Conservation (phyloP, 2,329 filamentous ascomycete species). For the Clarireedia homoeocarpa region DNA sequence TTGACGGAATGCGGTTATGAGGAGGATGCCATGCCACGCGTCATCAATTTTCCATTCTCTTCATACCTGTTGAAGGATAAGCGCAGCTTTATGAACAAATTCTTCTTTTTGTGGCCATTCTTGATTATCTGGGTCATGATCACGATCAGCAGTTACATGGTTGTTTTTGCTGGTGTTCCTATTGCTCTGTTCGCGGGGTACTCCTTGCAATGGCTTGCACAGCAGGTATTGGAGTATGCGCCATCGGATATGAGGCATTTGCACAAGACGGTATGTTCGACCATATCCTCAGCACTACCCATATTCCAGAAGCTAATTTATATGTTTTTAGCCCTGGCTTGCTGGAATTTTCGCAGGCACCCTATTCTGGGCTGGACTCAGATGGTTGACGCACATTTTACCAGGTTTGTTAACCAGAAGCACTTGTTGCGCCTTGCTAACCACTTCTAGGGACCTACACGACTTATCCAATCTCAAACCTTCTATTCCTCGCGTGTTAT, state of each 20-base stretch:
- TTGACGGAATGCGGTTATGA: slow-evolving; percentile 80
- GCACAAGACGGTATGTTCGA: slow-evolving; percentile 67
- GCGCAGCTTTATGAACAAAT: slow-evolving; percentile 69
- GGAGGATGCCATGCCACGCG: slow-evolving; percentile 63
- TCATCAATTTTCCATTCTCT: slow-evolving; percentile 63
- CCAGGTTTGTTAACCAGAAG: slow-evolving; percentile 45
- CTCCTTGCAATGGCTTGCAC: slow-evolving; percentile 67
- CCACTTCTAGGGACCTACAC: slow-evolving; percentile 50
- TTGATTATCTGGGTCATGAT: slow-evolving; percentile 64
- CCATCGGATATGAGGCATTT: slow-evolving; percentile 83
- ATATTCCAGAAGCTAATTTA: background rate
- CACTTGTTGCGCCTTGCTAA: slow-evolving; percentile 27
- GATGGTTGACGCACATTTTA: slow-evolving; percentile 68
- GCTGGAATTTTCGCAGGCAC: slow-evolving; percentile 88
- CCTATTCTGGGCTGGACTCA: slow-evolving; percentile 69
- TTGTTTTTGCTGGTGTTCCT: slow-evolving; percentile 70
- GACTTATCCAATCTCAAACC: slow-evolving; percentile 64
- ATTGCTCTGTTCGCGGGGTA: slow-evolving; percentile 58
- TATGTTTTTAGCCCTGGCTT: slow-evolving; percentile 65
- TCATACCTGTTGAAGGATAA: slow-evolving; percentile 69
- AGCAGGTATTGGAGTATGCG: slow-evolving; percentile 72
- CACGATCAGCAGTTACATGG: slow-evolving; percentile 64
- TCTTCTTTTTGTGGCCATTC: slow-evolving; percentile 87
- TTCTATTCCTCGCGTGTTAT: slow-evolving; percentile 61
- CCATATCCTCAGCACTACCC: background rate